Evolutionary conservation across 2,329 filamentous ascomycete genomes (phyloP).

Genomic region (Salinomyces thailandicus): DNA sequence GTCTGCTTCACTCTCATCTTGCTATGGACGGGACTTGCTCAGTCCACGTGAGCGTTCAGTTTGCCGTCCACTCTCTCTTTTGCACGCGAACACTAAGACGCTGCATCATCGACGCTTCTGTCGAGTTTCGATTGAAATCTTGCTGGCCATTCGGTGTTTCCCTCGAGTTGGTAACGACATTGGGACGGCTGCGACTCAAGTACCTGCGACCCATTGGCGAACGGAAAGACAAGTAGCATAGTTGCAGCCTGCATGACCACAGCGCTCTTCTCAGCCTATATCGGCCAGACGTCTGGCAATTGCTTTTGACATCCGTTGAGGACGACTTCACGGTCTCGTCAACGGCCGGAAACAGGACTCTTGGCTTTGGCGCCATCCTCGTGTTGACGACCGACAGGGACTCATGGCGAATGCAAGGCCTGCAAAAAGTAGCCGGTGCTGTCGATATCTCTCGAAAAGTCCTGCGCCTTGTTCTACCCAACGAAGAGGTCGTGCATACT

Average conservation of each 20-base stretch:
- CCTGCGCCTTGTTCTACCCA: neutral
- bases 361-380: neutral
- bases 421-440: neutral
- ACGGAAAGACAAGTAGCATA: neutral
- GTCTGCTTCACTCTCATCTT: neutral
- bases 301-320: neutral
- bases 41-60: too few species aligned
- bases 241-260: neutral
- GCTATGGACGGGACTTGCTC: too few species aligned
- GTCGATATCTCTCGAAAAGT: neutral
- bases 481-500: neutral
- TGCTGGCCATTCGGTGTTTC: neutral
- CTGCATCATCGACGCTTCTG: neutral
- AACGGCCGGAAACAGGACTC: neutral
- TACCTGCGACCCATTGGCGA: too few species aligned
- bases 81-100: too few species aligned
- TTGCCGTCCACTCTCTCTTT: too few species aligned
- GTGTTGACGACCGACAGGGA: neutral
- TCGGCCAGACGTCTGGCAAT: neutral
- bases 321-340: too few species aligned
- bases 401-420: neutral
- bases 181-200: too few species aligned
- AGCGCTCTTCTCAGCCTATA: neutral
- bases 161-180: too few species aligned
- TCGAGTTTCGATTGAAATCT: neutral